Evolutionary conservation across 768 basidiomycete species (phyloP).

Genomic region (Mycena crocata): DNA sequence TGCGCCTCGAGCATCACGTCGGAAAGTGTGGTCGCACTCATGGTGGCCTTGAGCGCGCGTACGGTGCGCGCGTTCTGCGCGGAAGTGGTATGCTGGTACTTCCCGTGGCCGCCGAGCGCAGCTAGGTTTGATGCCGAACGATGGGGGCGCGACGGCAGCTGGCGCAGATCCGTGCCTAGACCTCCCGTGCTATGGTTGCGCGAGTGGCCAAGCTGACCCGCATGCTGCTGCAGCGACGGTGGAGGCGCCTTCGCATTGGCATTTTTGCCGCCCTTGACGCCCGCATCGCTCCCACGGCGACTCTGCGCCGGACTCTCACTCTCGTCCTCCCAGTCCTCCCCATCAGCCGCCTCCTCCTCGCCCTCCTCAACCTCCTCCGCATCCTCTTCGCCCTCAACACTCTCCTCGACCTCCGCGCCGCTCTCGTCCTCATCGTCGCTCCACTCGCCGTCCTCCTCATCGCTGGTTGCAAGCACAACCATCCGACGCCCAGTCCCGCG

Average conservation of each 20-base stretch:
- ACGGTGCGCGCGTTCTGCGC: conserved; percentile 28
- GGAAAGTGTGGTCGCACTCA: conserved; percentile 5
- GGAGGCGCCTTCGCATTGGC: conserved; percentile 28
- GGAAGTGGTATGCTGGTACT: conserved; percentile 11
- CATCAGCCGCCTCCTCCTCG: conserved; percentile 29
- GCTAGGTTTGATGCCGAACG: conserved; percentile 28
- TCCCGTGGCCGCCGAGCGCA: conserved; percentile 55
- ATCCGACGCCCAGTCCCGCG: conserved; percentile 9
- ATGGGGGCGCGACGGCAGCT: conserved; percentile 33
- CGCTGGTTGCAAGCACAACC: conserved; percentile 24
- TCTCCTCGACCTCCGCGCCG: conserved; percentile 21
- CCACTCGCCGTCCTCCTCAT: conserved; percentile 28
- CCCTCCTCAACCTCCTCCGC: conserved; percentile 18
- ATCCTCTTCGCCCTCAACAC: conserved; percentile 26
- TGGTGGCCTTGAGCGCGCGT: conserved; percentile 24
- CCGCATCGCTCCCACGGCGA: background rate
- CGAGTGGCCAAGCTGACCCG: conserved; percentile 13
- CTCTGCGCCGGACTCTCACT: conserved; percentile 19
- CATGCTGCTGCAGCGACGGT: conserved; percentile 28
- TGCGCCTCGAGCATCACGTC: conserved; percentile 27
- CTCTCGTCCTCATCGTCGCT: conserved; percentile 28
- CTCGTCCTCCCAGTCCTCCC: conserved; percentile 26
- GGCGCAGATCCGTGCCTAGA: conserved; percentile 27
- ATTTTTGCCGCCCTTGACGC: background rate
- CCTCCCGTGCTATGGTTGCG: conserved; percentile 18